These are phyloP conservation scores for Chaetothyriales sp. DNA, from an alignment of 2,329 filamentous ascomycete genomes.

Conservation along the genomic window DNA sequence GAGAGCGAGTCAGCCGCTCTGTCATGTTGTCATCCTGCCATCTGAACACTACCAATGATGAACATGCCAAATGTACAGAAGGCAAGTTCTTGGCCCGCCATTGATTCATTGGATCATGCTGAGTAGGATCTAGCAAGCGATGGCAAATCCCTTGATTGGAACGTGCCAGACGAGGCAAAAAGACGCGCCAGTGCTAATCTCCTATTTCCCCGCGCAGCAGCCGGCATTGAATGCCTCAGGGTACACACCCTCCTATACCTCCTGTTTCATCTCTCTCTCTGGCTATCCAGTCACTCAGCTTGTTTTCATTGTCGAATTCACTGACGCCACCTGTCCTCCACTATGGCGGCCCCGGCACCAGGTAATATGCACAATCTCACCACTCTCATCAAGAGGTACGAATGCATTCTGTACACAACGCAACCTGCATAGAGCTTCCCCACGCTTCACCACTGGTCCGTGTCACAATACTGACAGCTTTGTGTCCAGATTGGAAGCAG, in stretches of 20 bases:
- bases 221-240: background rate
- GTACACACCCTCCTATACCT: background rate
- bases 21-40: background rate
- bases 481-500: conserved; percentile 70
- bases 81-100: background rate
- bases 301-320: background rate
- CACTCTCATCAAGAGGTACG: conserved; percentile 94
- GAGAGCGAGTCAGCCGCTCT: background rate
- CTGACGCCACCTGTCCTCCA: background rate
- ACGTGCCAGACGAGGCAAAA: too few species aligned
- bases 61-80: conserved; percentile 50
- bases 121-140: too few species aligned
- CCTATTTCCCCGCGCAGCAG: background rate
- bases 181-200: background rate
- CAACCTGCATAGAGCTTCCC: background rate
- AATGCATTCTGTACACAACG: conserved; percentile 10
- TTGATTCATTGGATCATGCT: too few species aligned
- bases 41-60: conserved; percentile 38
- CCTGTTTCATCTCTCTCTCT: background rate
- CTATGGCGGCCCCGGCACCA: conserved; percentile 8
- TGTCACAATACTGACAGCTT: conserved; percentile 6
- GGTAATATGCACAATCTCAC: conserved; percentile 85
- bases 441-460: conserved; percentile 3
- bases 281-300: background rate
- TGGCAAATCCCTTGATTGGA: background rate